These are phyloP conservation scores for Cyberlindnera mycetangii DNA, from an alignment of 805 yeast genomes.

Conservation along the genomic window DNA sequence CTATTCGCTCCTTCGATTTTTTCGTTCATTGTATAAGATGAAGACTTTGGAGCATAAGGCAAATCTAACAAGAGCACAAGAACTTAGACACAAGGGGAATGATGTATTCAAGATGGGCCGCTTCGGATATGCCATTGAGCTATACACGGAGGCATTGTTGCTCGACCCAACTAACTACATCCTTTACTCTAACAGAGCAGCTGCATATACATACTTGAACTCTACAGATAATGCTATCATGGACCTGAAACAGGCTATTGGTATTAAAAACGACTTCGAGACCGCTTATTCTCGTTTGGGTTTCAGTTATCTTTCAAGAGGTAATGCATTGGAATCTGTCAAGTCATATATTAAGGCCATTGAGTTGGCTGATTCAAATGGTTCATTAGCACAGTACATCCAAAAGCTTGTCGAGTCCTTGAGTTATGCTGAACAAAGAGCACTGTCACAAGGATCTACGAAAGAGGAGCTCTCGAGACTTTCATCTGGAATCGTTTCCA, in stretches of 20 bases:
- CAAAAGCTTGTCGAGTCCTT: conserved; percentile 18
- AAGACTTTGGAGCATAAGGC: conserved; percentile 1
- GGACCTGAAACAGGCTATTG: conserved; percentile 34
- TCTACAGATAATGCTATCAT: conserved; percentile 34
- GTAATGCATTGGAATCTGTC: conserved; percentile 35
- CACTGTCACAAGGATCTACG: conserved; percentile 15
- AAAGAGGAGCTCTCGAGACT: conserved; percentile 10
- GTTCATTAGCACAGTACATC: conserved; percentile 15
- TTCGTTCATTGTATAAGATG: conserved; percentile 15
- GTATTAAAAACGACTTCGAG: conserved; percentile 33
- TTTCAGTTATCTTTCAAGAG: conserved; percentile 34
- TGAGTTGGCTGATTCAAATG: conserved; percentile 16
- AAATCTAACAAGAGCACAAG: conserved; percentile 8
- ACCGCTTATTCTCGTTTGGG: conserved; percentile 40
- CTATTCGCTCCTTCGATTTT: conserved; percentile 12
- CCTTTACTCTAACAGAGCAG: conserved; percentile 39
- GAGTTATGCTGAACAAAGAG: conserved; percentile 19
- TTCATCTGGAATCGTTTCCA: conserved; percentile 6
- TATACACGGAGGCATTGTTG: conserved; percentile 36
- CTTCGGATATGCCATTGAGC: conserved; percentile 31
- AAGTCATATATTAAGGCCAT: conserved; percentile 37
- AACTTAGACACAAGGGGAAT: conserved; percentile 22
- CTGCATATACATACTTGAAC: conserved; percentile 36
- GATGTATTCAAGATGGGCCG: conserved; percentile 15
- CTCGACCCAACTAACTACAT: conserved; percentile 33